A percentile compares a stretch with the other conserved stretches of the same genome.
Conservation (phyloP, 169 alveolate genomes). For the Cryptosporidium sp. region DNA sequence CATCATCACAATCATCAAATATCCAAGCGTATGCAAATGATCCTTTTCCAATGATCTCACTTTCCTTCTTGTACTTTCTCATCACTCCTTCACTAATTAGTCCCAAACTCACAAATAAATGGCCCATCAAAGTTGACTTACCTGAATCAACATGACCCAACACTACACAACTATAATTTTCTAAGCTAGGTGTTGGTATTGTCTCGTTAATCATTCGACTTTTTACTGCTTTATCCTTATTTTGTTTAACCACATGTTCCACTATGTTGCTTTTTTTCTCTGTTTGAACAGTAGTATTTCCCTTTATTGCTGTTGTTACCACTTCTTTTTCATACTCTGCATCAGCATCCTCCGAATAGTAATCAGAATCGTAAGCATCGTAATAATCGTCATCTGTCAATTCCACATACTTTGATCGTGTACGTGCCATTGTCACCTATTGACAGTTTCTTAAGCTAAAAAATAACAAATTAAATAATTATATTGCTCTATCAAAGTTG, state of each 20-base stretch:
- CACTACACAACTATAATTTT: slow-evolving; percentile 85
- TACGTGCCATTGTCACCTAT: slow-evolving; percentile 22
- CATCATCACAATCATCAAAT: slow-evolving; percentile 85
- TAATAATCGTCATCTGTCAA: slow-evolving; percentile 64
- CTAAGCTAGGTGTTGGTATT: neutral
- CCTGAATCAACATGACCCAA: slow-evolving; percentile 97
- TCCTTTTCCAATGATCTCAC: slow-evolving; percentile 81
- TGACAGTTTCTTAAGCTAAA: neutral
- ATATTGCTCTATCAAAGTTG: too few relatives aligned
- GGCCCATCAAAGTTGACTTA: slow-evolving; percentile 94
- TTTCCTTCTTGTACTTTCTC: slow-evolving; percentile 84
- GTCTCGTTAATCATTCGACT: neutral
- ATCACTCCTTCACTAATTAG: slow-evolving; percentile 86
- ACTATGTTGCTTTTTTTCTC: neutral
- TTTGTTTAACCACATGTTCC: neutral
- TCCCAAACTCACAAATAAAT: slow-evolving; percentile 85
- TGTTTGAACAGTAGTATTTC: neutral
- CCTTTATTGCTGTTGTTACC: neutral
- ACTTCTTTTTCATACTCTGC: neutral
- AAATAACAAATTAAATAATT: too few relatives aligned
- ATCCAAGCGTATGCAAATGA: slow-evolving; percentile 87
- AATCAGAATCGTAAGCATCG: slow-evolving; percentile 29
- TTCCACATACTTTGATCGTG: slow-evolving; percentile 34
- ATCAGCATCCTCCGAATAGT: neutral
- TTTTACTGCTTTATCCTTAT: neutral